Evolutionary conservation across 1,284 basidiomycete species (phyloP).

Genomic region (Sanghuangporus baumii): DNA sequence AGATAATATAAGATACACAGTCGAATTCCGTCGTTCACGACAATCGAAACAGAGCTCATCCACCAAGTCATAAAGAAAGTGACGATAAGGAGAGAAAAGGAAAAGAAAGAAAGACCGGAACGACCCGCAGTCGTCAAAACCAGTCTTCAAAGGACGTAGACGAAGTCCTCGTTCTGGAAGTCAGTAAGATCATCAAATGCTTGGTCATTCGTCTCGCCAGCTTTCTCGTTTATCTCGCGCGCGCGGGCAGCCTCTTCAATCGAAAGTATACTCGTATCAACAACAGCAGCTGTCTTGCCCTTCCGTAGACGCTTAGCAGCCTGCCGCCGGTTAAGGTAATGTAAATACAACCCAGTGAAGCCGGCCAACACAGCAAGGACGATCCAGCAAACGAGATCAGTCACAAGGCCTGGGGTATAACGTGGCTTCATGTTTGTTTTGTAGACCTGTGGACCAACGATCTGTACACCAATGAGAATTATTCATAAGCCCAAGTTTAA

Average conservation of each 20-base stretch:
- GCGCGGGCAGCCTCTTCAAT: slow-evolving; percentile 23
- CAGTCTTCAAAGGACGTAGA: slow-evolving; percentile 24
- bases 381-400: slow-evolving; percentile 35
- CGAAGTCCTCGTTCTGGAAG: slow-evolving; percentile 40
- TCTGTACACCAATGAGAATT: neutral
- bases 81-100: too few relatives aligned
- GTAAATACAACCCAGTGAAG: slow-evolving; percentile 37
- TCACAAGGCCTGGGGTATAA: slow-evolving; percentile 33
- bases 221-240: slow-evolving; percentile 29
- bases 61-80: too few relatives aligned
- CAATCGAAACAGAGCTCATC: too few relatives aligned
- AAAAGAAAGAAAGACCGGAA: neutral
- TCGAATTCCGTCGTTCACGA: too few relatives aligned
- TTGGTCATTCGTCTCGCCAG: neutral
- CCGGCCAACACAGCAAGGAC: slow-evolving; percentile 25
- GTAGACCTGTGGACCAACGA: slow-evolving; percentile 33
- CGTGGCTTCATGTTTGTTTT: slow-evolving; percentile 34
- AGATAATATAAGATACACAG: too few relatives aligned
- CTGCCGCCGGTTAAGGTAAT: slow-evolving; percentile 36
- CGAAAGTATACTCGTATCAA: slow-evolving; percentile 40
- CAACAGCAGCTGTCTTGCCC: slow-evolving; percentile 33
- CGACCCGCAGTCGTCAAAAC: neutral
- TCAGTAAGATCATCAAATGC: slow-evolving; percentile 44
- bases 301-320: slow-evolving; percentile 28
- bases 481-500: neutral